phyloP scores from a whole-genome alignment of 163 green algal species.

The Prototheca wickerhamii region DNA sequence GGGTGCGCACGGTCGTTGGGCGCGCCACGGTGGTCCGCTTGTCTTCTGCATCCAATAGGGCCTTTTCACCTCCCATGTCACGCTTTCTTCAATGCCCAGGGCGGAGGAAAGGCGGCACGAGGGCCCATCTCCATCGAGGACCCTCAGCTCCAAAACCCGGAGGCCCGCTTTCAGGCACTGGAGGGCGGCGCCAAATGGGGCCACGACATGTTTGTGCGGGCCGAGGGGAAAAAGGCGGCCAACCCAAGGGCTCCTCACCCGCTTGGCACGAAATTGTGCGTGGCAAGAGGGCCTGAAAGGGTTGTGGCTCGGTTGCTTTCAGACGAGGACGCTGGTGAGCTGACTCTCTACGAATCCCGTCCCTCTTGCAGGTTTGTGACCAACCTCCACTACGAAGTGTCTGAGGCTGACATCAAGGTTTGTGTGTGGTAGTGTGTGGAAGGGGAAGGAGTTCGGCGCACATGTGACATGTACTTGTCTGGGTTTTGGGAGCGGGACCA shows the following conservation, averaged over 20 bases:
- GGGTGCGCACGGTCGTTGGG: neutral
- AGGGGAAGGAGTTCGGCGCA: neutral
- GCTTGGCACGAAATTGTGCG: conserved; percentile 35
- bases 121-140: neutral
- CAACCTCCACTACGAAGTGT: conserved; percentile 42
- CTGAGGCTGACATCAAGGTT: conserved; percentile 30
- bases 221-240: neutral
- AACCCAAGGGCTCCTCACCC: neutral
- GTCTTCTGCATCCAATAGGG: neutral
- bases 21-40: neutral
- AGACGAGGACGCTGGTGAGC: too few relatives aligned
- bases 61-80: neutral
- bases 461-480: too few relatives aligned
- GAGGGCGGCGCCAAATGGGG: conserved; percentile 24
- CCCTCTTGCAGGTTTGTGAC: conserved; percentile 27
- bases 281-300: neutral
- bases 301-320: too few relatives aligned
- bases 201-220: conserved; percentile 21
- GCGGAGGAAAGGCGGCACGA: neutral
- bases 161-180: conserved; percentile 14
- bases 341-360: too few relatives aligned
- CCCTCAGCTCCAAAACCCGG: neutral
- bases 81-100: neutral
- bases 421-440: neutral
- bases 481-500: neutral